Percentiles rank a stretch among this genome's conserved stretches.
These are phyloP conservation scores for Serendipita sp. DNA, from an alignment of 768 basidiomycete genomes.

Conservation along the genomic window DNA sequence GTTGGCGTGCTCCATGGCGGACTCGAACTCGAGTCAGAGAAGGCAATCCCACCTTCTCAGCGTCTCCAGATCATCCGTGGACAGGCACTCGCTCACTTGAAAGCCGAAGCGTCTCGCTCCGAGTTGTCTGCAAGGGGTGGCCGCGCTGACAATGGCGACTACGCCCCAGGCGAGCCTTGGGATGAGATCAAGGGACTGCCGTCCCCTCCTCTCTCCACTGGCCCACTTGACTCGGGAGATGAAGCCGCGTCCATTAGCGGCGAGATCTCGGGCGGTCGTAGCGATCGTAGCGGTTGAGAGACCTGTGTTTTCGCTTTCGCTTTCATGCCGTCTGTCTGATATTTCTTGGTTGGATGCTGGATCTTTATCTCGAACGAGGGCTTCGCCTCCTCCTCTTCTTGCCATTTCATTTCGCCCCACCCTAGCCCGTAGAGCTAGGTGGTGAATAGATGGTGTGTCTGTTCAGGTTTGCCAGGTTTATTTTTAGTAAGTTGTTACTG, in stretches of 20 bases:
- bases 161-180: neutral
- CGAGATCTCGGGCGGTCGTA: too few species aligned
- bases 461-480: too few species aligned
- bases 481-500: too few species aligned
- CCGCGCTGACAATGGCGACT: neutral
- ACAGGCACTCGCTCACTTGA: neutral
- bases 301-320: too few species aligned
- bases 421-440: too few species aligned
- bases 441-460: too few species aligned
- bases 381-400: too few species aligned
- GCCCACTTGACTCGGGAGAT: neutral
- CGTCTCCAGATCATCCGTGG: conserved; percentile 47
- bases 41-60: conserved; percentile 56
- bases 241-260: neutral
- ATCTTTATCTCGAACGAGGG: too few species aligned
- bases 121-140: neutral
- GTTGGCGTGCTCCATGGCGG: conserved; percentile 40
- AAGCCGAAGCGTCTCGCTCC: neutral
- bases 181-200: neutral
- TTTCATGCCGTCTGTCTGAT: too few species aligned
- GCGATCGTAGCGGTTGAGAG: too few species aligned
- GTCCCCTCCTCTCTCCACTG: neutral
- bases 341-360: too few species aligned
- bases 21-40: conserved; percentile 39
- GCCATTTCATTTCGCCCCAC: too few species aligned